Conservation (phyloP, 345 rosid species). For the Aquilaria sinensis region DNA sequence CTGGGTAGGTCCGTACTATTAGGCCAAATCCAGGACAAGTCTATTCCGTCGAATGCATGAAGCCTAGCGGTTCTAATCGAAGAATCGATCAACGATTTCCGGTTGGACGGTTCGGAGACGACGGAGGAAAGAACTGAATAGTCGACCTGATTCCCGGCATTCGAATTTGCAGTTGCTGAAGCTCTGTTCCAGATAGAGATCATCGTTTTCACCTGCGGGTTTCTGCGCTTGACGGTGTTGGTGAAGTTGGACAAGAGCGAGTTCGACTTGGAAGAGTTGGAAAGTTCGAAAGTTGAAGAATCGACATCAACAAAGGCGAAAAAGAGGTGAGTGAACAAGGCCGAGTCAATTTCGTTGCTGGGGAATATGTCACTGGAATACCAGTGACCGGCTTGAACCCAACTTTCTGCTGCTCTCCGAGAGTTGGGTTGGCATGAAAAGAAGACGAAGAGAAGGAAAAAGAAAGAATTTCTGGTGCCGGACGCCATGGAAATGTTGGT, state of each 20-base stretch:
- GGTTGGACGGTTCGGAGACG: constrained; percentile 8
- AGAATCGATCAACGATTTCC: constrained; percentile 15
- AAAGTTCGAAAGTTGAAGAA: constrained; percentile 5
- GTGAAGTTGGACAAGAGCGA: constrained; percentile 16
- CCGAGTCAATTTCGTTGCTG: constrained; percentile 17
- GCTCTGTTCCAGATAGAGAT: constrained; percentile 7
- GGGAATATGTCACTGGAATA: constrained; percentile 9
- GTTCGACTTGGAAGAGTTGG: constrained; percentile 9
- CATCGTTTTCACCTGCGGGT: constrained; percentile 14
- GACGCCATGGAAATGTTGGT: no score
- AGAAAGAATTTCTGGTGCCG: no score
- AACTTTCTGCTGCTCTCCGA: constrained; percentile 6
- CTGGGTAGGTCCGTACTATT: constrained; percentile 10
- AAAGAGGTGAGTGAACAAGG: constrained; percentile 31
- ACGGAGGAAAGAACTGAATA: constrained; percentile 6
- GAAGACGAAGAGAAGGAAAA: not conserved
- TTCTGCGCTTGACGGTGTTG: constrained; percentile 11
- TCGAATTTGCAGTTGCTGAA: constrained; percentile 10
- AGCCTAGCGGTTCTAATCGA: constrained; percentile 18
- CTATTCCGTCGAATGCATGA: constrained; percentile 23
- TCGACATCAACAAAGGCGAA: constrained; percentile 25
- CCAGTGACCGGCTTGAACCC: constrained; percentile 39
- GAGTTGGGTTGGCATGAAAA: not conserved
- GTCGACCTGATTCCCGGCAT: not conserved
- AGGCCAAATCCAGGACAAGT: constrained; percentile 19